Evolutionary conservation across 1,284 basidiomycete genomes (phyloP), one percentile per base, ranked within the genome.

Genomic region (Crucibulum parvulum): DNA sequence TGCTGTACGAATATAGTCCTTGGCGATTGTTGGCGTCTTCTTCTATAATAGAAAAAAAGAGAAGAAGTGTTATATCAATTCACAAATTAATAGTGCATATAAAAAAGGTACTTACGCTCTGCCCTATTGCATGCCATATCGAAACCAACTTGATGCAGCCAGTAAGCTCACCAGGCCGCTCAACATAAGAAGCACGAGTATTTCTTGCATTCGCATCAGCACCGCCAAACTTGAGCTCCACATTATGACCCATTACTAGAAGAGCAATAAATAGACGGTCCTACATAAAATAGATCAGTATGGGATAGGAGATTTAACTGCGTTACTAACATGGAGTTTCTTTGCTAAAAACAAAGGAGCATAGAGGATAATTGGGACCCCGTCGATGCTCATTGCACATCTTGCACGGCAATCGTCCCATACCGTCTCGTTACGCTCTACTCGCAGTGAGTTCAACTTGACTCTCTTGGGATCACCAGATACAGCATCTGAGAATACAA

Each of bases 61-160:
- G 39, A 41, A n/a, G n/a, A 41, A 41, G 24, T 34, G 31, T 7
- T 37, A 41, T 11, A 45, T 16, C 9, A 52, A 35, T 7, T n/a
- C 16, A 53, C n/a, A 57, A 34, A 9, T 53, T 48, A 10, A 16
- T 10, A 10, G 50, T 41, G 6, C 11, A 6, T 15, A n/a, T n/a
- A n/a, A n/a, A n/a, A n/a, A n/a, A n/a, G n/a, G n/a, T n/a, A 51
- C 53, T 31, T 24, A 62, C 58, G 9, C 34, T 24, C 31, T 62
- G 61, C 4, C 61, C 58, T 15, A 62, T 59, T 8, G 61, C 45
- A 45, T 47, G 52, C 58, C 61, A 62, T 0, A 39, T 54, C 35
- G 18, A 43, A 1, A 54, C 55, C 11, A 62, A 31, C 46, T 62
- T 56, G 47, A 55, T 51, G 7, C 43, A n/a, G 9, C 57, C 60